Base-by-base conservation (phyloP, 306 rosid genomes). In the Comarum palustre region DNA sequence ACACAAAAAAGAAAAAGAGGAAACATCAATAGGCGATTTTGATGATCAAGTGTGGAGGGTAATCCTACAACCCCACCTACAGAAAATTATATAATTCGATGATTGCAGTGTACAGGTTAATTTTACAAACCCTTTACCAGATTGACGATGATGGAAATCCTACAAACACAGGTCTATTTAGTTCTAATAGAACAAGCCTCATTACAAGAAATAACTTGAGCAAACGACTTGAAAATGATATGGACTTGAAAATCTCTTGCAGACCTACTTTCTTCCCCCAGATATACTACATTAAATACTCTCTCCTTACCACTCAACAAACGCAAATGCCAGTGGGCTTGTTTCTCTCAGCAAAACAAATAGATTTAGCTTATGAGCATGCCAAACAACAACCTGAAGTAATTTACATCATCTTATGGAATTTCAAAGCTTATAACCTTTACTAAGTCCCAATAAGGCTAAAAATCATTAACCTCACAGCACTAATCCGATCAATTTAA, bases 401-500 rank as follows among this genome's bases (percentile, higher is more conserved):
- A 19, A 46, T 59, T 52, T 52, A 24, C 15, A 14, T 2, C 19
- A 52, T 31, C 39, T 12, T 4, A 36, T 4, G 64, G 12, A 20
- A 52, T 13, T 6, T 19, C 15, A 10, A 38, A 38, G 41, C 41
- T 38, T 34, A 4, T 34, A 34, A 31, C 34, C 34, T 31, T 39
- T 4, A 39, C 43, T 8, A 39, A 41, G 45, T 41, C 45, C 45
- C 7, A 41, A 24, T 54, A 1, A 1, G 34, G 34, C 2, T 31
- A 31, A 31, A 31, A 31, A 31, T 31, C 65, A 17, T 47, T 52
- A 36, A 27, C 6, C 41, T 47, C 48, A 27, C 61, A 72, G 71
- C 32, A 27, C 72, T 42, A 54, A 78, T 46, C 71, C 2, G 62
- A 77, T 25, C 68, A 43, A 72, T 58, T 34, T 8, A 27, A 39